phyloP scores from a whole-genome alignment of 371 early-diverging fungal species.

The Mortierella sp. region DNA sequence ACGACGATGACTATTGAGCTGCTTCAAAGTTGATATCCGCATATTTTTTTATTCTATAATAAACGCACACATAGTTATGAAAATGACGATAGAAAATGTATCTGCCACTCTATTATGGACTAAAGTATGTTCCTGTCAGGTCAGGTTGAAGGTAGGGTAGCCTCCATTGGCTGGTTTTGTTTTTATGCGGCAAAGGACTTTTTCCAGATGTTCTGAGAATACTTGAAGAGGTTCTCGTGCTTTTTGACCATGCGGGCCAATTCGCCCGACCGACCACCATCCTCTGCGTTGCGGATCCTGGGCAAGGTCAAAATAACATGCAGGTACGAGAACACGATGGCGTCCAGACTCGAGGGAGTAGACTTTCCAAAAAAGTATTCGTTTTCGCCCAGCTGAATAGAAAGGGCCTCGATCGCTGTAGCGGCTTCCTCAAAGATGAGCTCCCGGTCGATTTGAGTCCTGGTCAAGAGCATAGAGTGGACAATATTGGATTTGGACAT shows the following conservation, averaged over 20 bases:
- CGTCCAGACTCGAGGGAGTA: conserved; percentile 44
- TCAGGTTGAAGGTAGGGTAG: neutral
- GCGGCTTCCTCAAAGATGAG: conserved; percentile 55
- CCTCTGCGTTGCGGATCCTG: conserved; percentile 31
- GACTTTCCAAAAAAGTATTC: conserved; percentile 53
- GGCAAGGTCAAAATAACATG: conserved; percentile 54
- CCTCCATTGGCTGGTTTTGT: neutral
- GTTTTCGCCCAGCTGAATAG: conserved; percentile 31
- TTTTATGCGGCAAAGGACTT: conserved; percentile 38
- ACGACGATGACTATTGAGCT: conserved; percentile 33
- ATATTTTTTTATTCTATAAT: too few relatives aligned
- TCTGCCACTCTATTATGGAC: neutral
- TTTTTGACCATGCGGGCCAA: conserved; percentile 51
- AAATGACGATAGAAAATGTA: too few relatives aligned
- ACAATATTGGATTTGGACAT: conserved; percentile 35
- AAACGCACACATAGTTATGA: neutral
- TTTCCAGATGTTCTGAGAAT: conserved; percentile 52
- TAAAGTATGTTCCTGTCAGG: too few relatives aligned
- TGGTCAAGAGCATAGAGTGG: conserved; percentile 45
- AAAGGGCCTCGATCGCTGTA: conserved; percentile 37
- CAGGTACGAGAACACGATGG: conserved; percentile 48
- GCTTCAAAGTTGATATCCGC: neutral
- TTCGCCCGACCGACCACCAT: conserved; percentile 45
- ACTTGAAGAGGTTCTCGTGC: conserved; percentile 46
- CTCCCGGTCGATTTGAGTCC: conserved; percentile 53